A percentile compares a stretch with the other conserved stretches of the same genome.
Evolutionary conservation across 2,329 filamentous ascomycete species (phyloP).

Genomic region (Calonectria honghensis): DNA sequence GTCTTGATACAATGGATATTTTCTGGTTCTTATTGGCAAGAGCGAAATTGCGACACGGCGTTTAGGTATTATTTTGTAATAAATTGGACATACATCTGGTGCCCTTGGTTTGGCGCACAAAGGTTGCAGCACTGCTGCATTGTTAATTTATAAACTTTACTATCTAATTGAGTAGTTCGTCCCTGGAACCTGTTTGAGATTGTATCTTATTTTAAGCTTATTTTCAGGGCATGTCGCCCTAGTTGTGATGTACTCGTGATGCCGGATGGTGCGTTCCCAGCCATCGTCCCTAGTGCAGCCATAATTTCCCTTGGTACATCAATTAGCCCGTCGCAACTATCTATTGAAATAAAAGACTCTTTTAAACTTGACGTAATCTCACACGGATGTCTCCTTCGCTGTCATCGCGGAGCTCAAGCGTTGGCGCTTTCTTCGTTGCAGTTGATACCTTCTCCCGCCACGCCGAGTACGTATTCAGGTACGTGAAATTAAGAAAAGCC

Average conservation of each 20-base stretch:
- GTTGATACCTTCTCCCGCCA: not conserved
- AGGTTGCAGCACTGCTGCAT: not conserved
- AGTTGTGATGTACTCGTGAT: not conserved
- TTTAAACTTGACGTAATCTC: not conserved
- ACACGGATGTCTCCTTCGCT: not conserved
- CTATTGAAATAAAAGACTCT: not conserved
- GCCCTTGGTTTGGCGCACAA: not conserved
- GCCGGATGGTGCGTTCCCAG: not conserved
- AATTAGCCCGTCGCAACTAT: not conserved
- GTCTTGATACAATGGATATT: not conserved
- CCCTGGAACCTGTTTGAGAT: too few relatives aligned
- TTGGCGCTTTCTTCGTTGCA: not conserved
- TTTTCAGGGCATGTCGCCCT: not conserved
- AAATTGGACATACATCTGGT: not conserved
- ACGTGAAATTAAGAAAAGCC: not conserved
- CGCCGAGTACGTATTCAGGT: too few relatives aligned
- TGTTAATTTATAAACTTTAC: slow-evolving; percentile 8
- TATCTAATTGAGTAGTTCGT: not conserved
- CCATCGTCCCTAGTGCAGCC: not conserved
- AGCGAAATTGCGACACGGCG: not conserved
- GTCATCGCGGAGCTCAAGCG: not conserved
- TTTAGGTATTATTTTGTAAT: not conserved
- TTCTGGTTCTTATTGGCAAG: not conserved
- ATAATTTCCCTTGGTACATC: not conserved
- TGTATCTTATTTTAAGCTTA: slow-evolving; percentile 15